phyloP scores from a whole-genome alignment of 108 stramenopile species.

The Nitzschia palea region DNA sequence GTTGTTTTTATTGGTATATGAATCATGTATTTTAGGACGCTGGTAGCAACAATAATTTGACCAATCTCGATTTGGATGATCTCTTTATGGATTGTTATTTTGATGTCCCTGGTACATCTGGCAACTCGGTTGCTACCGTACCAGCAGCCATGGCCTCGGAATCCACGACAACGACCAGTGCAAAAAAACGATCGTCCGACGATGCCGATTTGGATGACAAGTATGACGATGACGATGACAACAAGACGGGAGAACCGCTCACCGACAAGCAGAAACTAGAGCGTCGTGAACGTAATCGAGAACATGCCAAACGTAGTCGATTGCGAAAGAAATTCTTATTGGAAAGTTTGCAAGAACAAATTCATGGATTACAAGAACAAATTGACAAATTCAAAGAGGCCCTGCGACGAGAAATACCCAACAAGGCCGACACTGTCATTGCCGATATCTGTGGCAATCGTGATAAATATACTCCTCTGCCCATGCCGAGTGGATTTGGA shows the following conservation, averaged over 20 bases:
- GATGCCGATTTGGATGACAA: conserved; percentile 20
- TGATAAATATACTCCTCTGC: conserved; percentile 77
- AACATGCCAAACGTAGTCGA: conserved; percentile 95
- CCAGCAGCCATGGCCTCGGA: neutral
- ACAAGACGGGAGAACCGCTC: conserved; percentile 23
- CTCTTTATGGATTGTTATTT: conserved; percentile 88
- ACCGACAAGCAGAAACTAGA: conserved; percentile 86
- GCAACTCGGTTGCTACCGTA: conserved; percentile 5
- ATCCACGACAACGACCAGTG: conserved; percentile 5
- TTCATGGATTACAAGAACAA: conserved; percentile 86
- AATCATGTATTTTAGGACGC: neutral
- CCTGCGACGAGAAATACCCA: conserved; percentile 62
- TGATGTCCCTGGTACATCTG: conserved; percentile 51
- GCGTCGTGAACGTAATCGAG: conserved; percentile 84
- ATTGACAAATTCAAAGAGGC: conserved; percentile 69
- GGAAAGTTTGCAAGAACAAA: conserved; percentile 94
- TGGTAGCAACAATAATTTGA: neutral
- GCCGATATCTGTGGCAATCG: conserved; percentile 50
- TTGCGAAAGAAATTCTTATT: conserved; percentile 97
- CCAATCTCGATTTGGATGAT: conserved; percentile 74
- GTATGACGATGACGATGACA: conserved; percentile 22
- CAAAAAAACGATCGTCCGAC: conserved; percentile 45
- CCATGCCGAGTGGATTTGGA: conserved; percentile 89
- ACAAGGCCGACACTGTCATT: conserved; percentile 51
- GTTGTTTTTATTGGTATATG: neutral